Base-by-base conservation (phyloP, 305 asterid species). In the Fraxinus sp. region DNA sequence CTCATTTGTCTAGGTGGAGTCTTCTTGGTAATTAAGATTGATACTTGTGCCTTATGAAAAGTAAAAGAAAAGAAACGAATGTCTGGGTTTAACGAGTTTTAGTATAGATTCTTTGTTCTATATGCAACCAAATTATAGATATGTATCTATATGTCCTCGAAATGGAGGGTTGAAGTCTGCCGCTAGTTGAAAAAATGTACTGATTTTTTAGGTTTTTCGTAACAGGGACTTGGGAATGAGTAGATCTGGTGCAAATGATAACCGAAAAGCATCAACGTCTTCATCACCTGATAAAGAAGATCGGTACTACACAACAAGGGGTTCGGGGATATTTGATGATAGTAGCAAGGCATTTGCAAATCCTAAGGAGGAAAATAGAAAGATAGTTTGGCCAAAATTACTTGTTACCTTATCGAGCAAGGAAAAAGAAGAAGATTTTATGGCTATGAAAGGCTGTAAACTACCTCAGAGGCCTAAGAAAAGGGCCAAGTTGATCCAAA, bases 401-500 rank as follows among this genome's bases (percentile, higher is more conserved):
- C 83, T 90, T 20, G 78, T 93, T 80, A 73, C 95, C 2, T 85
- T 95, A 35, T 95, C 99, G 4, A 95, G 90, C 79, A 94, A 94
- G 83, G 98, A 95, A 76, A 94, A 95, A 74, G 98, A 95, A 80
- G 97, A 95, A 75, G 97, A 95, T 84, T 95, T 94, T 81, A 79
- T 95, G 97, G 91, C 94, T 4, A 91, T 95, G 98, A 95, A 94
- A 89, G 97, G 97, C 33, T 91, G 97, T 66, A 95, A 92, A 83
- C 98, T 93, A 5, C 95, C 98, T 85, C 98, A 95, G 80, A 91
- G 98, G 87, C 97, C 97, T 77, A 94, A 95, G 94, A 94, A 95
- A 81, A 89, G 98, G 85, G 97, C 99, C 39, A 95, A 95, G 86
- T 64, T 95, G 88, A 88, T 94, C 72, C 97, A 94, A 84, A 92